Evolutionary conservation across 257 asterid species (phyloP), one percentile per base, ranked within the genome.

Genomic region (Craterostigma plantagineum): DNA sequence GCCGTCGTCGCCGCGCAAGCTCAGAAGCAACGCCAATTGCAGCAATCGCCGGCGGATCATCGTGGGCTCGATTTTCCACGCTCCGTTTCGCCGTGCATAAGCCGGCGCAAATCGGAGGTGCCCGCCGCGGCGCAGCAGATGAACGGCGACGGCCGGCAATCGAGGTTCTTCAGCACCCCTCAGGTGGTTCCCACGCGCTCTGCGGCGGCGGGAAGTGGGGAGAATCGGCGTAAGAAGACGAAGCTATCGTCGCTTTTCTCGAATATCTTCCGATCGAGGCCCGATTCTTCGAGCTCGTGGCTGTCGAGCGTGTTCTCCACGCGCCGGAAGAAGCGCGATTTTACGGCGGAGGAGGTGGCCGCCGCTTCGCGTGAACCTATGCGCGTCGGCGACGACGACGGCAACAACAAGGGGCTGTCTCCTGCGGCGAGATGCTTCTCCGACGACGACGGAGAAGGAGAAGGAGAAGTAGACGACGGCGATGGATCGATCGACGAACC

Each of bases 321-420:
- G 30, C 30, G 30, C 30, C 30, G 30, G 4, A 6, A 23, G 30
- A 23, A 23, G 30, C 30, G 30, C 6, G 30, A 6, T 23, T 23
- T 6, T 2, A 23, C 30, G 30, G 6, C 30, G 30, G 30, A 23
- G 30, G 30, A 23, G 55, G 70, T 54, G 43, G 66, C 60, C 14
- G 56, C 55, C n/a, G 56, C 33, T 27, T 43, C 59, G 53, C 46
- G 33, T 37, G 64, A 44, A 16, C 14, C 54, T 64, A 3, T 45
- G 59, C 48, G 17, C 63, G 43, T 49, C 60, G n/a, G 2, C 30
- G 6, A 2, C 30, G 30, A 2, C n/a, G n/a, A n/a, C n/a, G n/a
- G n/a, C n/a, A n/a, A n/a, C 92, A 14, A 53, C 69, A 4, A 67
- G 81, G 52, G 68, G 92, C 92, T 72, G 77, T 14, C 48, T 87